phyloP scores from a whole-genome alignment of 495 filamentous ascomycete species.

The Penicillium cataractarum region DNA sequence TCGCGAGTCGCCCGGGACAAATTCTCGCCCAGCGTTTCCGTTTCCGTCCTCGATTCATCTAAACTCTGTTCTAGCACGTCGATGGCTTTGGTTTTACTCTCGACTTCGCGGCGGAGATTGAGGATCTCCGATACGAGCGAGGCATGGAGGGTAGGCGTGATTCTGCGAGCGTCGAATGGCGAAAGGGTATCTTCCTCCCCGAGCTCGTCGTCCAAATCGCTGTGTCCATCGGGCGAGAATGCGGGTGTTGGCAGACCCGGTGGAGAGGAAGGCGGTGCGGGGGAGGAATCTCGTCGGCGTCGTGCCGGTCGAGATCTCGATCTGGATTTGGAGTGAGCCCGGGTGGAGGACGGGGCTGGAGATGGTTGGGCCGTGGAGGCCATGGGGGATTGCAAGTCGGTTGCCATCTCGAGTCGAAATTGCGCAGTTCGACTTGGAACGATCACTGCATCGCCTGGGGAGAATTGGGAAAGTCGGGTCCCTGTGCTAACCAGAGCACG shows the following conservation, averaged over 20 bases:
- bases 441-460: conserved; percentile 26
- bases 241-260: conserved; percentile 55
- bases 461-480: conserved; percentile 16
- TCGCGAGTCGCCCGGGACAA: conserved; percentile 70
- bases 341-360: conserved; percentile 69
- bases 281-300: conserved; percentile 61
- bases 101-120: conserved; percentile 80
- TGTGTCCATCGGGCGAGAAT: conserved; percentile 46
- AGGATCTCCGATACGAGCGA: conserved; percentile 95
- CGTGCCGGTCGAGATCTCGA: conserved; percentile 53
- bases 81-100: conserved; percentile 82
- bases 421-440: conserved; percentile 9
- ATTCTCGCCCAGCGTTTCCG: conserved; percentile 65
- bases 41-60: conserved; percentile 70
- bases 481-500: conserved; percentile 39
- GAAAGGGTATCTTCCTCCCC: conserved; percentile 73
- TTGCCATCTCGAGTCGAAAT: conserved; percentile 31
- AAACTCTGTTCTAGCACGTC: conserved; percentile 79
- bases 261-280: conserved; percentile 65
- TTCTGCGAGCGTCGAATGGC: conserved; percentile 82
- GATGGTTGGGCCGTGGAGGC: conserved; percentile 46
- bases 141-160: conserved; percentile 94
- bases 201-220: conserved; percentile 60
- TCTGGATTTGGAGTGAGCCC: conserved; percentile 55
- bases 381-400: conserved; percentile 27